Conservation (phyloP, 2,329 filamentous ascomycete genomes). For the Cladobotryum mycophilum region DNA sequence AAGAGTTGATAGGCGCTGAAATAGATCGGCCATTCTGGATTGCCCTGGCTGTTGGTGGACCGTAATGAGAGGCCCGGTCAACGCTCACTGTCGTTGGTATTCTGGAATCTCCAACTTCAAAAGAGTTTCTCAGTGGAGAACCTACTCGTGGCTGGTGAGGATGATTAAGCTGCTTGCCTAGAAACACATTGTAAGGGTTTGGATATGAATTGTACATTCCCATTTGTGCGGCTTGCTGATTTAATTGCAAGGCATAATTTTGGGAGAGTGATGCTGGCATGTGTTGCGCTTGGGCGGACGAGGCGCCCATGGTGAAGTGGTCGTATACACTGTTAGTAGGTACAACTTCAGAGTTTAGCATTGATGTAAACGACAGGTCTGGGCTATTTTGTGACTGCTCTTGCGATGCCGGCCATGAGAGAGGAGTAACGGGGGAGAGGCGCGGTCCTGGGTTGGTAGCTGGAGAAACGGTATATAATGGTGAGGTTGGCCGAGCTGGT, state of each 20-base stretch:
- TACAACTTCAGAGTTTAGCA: constrained; percentile 10
- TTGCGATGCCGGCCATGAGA: constrained; percentile 1
- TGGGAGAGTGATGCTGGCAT: not conserved
- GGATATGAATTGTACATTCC: constrained; percentile 7
- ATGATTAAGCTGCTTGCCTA: constrained; percentile 9
- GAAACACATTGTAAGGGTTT: constrained; percentile 20
- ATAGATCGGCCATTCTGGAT: not conserved
- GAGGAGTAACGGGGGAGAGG: constrained; percentile 22
- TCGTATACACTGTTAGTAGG: not conserved
- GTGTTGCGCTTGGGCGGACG: not conserved
- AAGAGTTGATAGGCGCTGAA: not conserved
- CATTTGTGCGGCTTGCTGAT: not conserved
- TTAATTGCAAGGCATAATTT: not conserved
- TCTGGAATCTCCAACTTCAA: constrained; percentile 6
- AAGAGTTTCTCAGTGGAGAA: constrained; percentile 22
- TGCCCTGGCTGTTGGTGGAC: not conserved
- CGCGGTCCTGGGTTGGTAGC: constrained; percentile 13
- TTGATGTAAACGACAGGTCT: constrained; percentile 12
- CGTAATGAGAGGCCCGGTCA: not conserved
- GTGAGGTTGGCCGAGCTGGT: not conserved
- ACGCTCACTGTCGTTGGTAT: not conserved
- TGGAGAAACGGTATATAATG: not conserved
- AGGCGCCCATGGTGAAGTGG: too few relatives aligned
- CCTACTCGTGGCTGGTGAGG: constrained; percentile 19
- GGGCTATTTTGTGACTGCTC: not conserved